phyloP scores from a whole-genome alignment of 257 asterid genomes.

The Cruciata laevipes region DNA sequence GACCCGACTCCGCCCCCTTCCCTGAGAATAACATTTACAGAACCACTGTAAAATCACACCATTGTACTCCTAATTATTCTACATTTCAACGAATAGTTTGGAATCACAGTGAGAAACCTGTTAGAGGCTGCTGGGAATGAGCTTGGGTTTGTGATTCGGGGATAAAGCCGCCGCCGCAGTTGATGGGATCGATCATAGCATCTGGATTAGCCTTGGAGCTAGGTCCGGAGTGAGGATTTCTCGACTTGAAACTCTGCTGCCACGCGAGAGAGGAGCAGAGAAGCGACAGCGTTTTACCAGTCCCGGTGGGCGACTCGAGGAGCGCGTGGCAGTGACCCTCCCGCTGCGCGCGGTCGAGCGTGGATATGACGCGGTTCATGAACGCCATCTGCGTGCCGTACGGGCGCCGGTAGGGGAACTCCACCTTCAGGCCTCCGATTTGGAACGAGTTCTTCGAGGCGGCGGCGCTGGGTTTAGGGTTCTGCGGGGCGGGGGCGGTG shows the following conservation, averaged over 20 bases:
- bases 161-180: conserved; percentile 86
- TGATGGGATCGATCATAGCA: conserved; percentile 64
- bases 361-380: conserved; percentile 81
- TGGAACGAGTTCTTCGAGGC: conserved; percentile 33
- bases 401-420: conserved; percentile 85
- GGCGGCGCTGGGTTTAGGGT: conserved; percentile 17
- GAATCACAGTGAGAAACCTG: conserved; percentile 19
- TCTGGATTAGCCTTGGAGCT: conserved; percentile 58
- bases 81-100: neutral
- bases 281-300: conserved; percentile 83
- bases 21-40: conserved; percentile 23
- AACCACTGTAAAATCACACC: neutral
- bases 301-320: conserved; percentile 98
- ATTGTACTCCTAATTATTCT: neutral
- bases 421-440: conserved; percentile 83
- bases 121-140: conserved; percentile 52
- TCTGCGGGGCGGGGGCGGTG: neutral
- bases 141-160: conserved; percentile 64
- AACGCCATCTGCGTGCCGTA: conserved; percentile 89
- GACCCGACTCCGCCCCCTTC: conserved; percentile 35
- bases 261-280: conserved; percentile 88
- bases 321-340: conserved; percentile 83
- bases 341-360: conserved; percentile 61
- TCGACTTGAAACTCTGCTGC: conserved; percentile 61
- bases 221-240: conserved; percentile 32